Percentiles rank a stretch among this genome's conserved stretches.
These are phyloP conservation scores for Phoenix dactylifera DNA, from an alignment of 176 grass and related monocot species.

Conservation along the genomic window DNA sequence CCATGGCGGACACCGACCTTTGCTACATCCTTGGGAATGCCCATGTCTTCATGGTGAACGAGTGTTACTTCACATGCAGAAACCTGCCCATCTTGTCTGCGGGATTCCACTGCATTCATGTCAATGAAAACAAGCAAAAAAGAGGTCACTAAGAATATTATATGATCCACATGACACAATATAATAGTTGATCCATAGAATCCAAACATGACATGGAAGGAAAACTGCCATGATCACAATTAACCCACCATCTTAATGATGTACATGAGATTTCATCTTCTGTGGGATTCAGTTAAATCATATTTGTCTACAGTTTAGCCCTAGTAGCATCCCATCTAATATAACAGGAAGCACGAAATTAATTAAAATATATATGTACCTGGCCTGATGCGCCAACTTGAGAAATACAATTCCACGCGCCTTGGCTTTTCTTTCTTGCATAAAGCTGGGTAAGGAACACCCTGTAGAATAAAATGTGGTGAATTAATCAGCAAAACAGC, in stretches of 20 bases:
- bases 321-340: too few relatives aligned
- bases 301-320: too few relatives aligned
- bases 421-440: constrained; percentile 85
- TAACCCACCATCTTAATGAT: too few relatives aligned
- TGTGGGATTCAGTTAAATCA: too few relatives aligned
- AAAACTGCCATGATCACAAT: too few relatives aligned
- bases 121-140: neutral
- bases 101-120: constrained; percentile 54
- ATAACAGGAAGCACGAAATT: too few relatives aligned
- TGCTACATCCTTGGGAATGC: constrained; percentile 98
- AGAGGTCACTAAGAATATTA: too few relatives aligned
- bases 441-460: constrained; percentile 75
- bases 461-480: constrained; percentile 29
- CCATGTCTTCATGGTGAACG: constrained; percentile 91
- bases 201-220: too few relatives aligned
- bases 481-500: too few relatives aligned
- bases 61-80: constrained; percentile 90
- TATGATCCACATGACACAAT: too few relatives aligned
- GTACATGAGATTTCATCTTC: too few relatives aligned
- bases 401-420: constrained; percentile 92
- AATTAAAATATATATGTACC: constrained; percentile 33
- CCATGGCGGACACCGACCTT: constrained; percentile 84
- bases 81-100: constrained; percentile 59
- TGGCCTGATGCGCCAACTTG: constrained; percentile 88
- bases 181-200: too few relatives aligned